A percentile compares a stretch with the other conserved stretches of the same genome.
These are phyloP conservation scores for Penicillium expansum DNA, from an alignment of 2,329 filamentous ascomycete genomes.

Conservation along the genomic window DNA sequence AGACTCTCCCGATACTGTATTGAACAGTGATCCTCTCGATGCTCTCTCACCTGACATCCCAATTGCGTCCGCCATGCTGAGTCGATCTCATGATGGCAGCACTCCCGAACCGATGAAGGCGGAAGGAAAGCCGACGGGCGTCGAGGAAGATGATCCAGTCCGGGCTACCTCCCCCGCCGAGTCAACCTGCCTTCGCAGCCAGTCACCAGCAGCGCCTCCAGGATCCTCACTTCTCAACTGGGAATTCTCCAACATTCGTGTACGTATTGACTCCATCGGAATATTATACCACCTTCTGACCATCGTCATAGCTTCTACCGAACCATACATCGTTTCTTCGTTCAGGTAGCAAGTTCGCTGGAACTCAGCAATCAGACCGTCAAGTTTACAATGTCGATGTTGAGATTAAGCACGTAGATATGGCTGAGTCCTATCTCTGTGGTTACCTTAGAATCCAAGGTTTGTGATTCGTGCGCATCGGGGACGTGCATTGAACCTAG, in stretches of 20 bases:
- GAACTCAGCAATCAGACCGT: slow-evolving; percentile 88
- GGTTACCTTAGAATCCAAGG: slow-evolving; percentile 96
- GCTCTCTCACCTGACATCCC: slow-evolving; percentile 25
- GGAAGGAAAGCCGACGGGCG: slow-evolving; percentile 28
- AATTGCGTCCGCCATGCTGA: slow-evolving; percentile 26
- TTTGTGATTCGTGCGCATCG: slow-evolving; percentile 36
- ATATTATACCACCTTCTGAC: slow-evolving; percentile 15
- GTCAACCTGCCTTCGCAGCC: slow-evolving; percentile 29
- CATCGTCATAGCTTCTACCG: slow-evolving; percentile 61
- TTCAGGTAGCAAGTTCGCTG: slow-evolving; percentile 81
- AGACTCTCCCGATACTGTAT: slow-evolving; percentile 29
- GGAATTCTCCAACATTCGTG: slow-evolving; percentile 56
- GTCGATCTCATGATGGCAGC: slow-evolving; percentile 29
- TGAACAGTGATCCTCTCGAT: slow-evolving; percentile 27
- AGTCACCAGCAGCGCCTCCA: slow-evolving; percentile 33
- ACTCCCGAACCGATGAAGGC: slow-evolving; percentile 26
- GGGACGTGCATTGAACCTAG: not conserved
- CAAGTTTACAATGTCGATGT: slow-evolving; percentile 95
- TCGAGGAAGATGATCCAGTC: slow-evolving; percentile 34
- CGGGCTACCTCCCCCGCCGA: slow-evolving; percentile 36
- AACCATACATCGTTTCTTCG: slow-evolving; percentile 80
- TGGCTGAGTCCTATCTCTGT: slow-evolving; percentile 89
- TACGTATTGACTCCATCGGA: slow-evolving; percentile 37
- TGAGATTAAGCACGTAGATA: slow-evolving; percentile 93
- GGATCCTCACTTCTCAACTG: slow-evolving; percentile 51